Conservation (phyloP, 1,284 basidiomycete species). For the Ustilago loliicola region DNA sequence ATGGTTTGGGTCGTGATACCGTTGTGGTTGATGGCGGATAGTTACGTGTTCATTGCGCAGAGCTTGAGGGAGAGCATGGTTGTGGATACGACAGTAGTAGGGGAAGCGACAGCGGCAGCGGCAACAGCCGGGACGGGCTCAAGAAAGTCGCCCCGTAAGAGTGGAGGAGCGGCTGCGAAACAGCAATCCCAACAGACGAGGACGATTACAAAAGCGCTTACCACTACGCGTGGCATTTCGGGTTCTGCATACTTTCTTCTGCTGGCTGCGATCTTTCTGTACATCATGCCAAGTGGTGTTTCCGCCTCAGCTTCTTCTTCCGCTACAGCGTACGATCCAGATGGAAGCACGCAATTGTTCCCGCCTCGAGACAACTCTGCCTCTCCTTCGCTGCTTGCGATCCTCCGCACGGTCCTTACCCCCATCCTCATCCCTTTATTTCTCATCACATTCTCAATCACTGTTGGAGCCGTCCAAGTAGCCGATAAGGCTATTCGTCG, state of each 20-base stretch:
- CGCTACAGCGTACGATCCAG: conserved; percentile 10
- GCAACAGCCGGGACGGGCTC: not conserved
- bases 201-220: not conserved
- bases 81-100: not conserved
- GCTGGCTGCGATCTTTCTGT: conserved; percentile 20
- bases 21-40: conserved; percentile 43
- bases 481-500: conserved; percentile 33
- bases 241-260: conserved; percentile 33
- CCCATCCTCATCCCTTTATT: conserved; percentile 25
- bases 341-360: conserved; percentile 6
- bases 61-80: conserved; percentile 8
- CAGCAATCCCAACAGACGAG: not conserved
- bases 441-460: conserved; percentile 31
- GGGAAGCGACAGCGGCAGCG: not conserved
- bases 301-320: not conserved
- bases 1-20: conserved; percentile 51
- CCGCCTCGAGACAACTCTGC: not conserved
- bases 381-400: conserved; percentile 5
- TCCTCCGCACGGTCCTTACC: conserved; percentile 10
- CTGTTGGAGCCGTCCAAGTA: conserved; percentile 37
- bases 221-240: conserved; percentile 17
- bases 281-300: conserved; percentile 25
- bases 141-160: not conserved
- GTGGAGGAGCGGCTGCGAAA: not conserved
- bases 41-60: conserved; percentile 19